A percentile compares a stretch with the other conserved stretches of the same genome.
phyloP scores from a whole-genome alignment of 2,329 filamentous ascomycete genomes.

The Nemania diffusa region DNA sequence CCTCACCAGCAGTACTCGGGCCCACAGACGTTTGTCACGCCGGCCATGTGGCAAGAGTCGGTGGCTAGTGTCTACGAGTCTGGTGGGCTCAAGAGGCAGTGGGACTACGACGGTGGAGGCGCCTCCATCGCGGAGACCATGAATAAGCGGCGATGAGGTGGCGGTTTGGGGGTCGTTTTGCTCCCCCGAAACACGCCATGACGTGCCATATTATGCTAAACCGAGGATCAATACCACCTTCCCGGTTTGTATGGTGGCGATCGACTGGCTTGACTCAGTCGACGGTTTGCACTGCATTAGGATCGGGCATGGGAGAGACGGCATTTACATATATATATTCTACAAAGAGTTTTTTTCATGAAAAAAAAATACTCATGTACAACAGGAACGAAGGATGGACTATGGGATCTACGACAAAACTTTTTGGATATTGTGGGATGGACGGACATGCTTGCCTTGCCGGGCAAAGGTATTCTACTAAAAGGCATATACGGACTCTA shows the following conservation, averaged over 20 bases:
- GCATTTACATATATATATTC: not conserved
- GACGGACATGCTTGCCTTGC: not conserved
- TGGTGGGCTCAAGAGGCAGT: slow-evolving; percentile 69
- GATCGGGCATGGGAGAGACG: not conserved
- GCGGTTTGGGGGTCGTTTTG: not conserved
- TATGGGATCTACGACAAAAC: slow-evolving; percentile 13
- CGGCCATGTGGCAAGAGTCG: slow-evolving; percentile 78
- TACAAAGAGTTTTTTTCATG: not conserved
- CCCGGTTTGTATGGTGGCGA: slow-evolving; percentile 3
- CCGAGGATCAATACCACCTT: slow-evolving; percentile 15
- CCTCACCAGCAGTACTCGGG: slow-evolving; percentile 63
- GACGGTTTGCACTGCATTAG: not conserved
- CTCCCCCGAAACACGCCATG: not conserved
- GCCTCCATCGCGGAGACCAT: slow-evolving; percentile 45
- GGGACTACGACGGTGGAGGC: slow-evolving; percentile 63
- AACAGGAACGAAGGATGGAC: slow-evolving; percentile 10
- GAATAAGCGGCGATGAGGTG: slow-evolving; percentile 48
- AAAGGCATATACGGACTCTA: not conserved
- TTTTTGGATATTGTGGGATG: slow-evolving; percentile 1
- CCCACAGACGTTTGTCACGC: slow-evolving; percentile 70
- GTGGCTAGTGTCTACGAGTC: slow-evolving; percentile 74
- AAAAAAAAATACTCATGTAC: slow-evolving; percentile 10
- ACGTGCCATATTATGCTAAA: not conserved
- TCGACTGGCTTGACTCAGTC: not conserved
- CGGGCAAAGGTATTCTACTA: not conserved